These are phyloP conservation scores for Cryphonectria japonica DNA, from an alignment of 2,329 filamentous ascomycete genomes.

Conservation along the genomic window DNA sequence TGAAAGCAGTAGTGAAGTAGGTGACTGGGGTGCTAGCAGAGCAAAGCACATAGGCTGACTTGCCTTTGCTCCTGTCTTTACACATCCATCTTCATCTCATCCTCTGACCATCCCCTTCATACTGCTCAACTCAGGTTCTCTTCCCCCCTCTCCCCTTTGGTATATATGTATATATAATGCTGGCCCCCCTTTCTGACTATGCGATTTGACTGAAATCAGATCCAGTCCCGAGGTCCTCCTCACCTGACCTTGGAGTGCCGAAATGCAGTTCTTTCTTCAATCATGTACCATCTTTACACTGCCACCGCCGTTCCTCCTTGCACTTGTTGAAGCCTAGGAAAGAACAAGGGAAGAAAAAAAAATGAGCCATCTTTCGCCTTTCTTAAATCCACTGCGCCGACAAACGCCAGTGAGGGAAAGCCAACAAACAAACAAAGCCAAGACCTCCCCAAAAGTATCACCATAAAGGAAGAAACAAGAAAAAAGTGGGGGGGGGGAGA, in stretches of 20 bases:
- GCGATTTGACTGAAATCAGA: neutral
- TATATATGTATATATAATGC: slow-evolving; percentile 8
- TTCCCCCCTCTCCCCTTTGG: neutral
- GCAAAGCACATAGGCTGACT: neutral
- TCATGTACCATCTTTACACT: neutral
- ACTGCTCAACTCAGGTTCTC: neutral
- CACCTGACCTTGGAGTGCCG: neutral
- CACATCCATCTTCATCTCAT: neutral
- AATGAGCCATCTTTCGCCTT: neutral
- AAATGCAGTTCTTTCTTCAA: slow-evolving; percentile 6
- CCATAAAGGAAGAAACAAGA: neutral
- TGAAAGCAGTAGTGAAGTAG: neutral
- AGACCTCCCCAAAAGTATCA: neutral
- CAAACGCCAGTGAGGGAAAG: slow-evolving; percentile 25
- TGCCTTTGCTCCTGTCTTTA: neutral
- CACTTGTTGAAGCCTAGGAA: neutral
- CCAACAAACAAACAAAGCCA: slow-evolving; percentile 1
- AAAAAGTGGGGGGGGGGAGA: neutral
- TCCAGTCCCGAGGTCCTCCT: neutral
- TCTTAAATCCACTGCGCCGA: slow-evolving; percentile 1
- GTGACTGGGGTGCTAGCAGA: neutral
- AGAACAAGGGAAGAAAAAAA: neutral
- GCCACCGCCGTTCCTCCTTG: neutral
- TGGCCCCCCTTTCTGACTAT: neutral
- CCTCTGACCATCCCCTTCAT: neutral